These are phyloP conservation scores for Saccharomyces pastorianus DNA, from an alignment of 1,139 yeast genomes.

Conservation along the genomic window DNA sequence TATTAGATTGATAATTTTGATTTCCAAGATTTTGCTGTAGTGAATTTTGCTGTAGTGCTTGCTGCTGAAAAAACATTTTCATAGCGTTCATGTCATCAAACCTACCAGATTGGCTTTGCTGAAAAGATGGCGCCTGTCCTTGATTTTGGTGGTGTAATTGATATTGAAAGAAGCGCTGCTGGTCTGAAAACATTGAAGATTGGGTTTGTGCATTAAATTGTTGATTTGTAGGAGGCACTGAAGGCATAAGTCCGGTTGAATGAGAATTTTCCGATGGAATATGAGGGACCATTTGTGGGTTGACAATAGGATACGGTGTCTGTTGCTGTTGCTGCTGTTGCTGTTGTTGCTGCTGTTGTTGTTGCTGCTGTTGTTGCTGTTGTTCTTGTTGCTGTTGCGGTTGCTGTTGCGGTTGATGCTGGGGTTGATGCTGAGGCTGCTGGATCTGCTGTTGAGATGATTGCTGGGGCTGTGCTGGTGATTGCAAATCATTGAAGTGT, in stretches of 20 bases:
- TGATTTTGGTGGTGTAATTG: neutral
- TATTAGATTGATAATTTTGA: neutral
- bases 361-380: neutral
- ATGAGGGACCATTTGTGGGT: constrained; percentile 1
- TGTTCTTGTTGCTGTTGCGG: constrained; percentile 3
- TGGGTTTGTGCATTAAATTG: neutral
- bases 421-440: constrained; percentile 12
- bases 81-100: neutral
- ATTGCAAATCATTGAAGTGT: constrained; percentile 11
- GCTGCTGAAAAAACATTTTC: neutral
- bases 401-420: constrained; percentile 5
- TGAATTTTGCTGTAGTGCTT: neutral
- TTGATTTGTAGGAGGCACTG: neutral
- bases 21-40: neutral
- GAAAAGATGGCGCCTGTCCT: neutral
- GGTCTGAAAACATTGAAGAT: neutral
- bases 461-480: constrained; percentile 12
- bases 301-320: constrained; percentile 1
- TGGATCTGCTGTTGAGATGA: constrained; percentile 11
- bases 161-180: neutral
- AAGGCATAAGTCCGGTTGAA: neutral
- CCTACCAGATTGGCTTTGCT: neutral
- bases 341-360: constrained; percentile 6
- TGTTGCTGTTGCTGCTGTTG: constrained; percentile 10
- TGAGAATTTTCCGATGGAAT: neutral